Evolutionary conservation across 2,329 filamentous ascomycete genomes (phyloP).

Genomic region (Peltaster fructicola): DNA sequence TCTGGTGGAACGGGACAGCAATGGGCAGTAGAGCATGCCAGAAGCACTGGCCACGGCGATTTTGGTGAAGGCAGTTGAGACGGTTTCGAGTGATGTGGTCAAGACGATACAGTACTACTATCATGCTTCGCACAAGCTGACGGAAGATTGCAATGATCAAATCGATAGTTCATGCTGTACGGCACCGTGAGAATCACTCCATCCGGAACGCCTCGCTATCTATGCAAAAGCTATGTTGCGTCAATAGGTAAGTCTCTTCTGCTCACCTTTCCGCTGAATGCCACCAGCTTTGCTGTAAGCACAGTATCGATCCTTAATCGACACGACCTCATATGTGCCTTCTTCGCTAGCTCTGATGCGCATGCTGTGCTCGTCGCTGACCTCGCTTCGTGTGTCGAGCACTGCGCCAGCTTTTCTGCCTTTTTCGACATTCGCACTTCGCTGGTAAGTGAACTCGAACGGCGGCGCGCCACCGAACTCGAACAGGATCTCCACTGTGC

Average conservation of each 20-base stretch:
- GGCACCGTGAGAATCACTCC: not conserved
- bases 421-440: slow-evolving; percentile 68
- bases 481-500: slow-evolving; percentile 81
- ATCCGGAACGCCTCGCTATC: not conserved
- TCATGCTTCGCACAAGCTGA: too few species aligned
- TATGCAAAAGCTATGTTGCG: not conserved
- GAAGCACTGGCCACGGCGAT: slow-evolving; percentile 40
- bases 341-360: slow-evolving; percentile 74
- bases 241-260: slow-evolving; percentile 20
- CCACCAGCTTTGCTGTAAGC: slow-evolving; percentile 60
- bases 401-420: slow-evolving; percentile 44
- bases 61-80: slow-evolving; percentile 33
- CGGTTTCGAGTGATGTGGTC: too few species aligned
- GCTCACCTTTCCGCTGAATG: slow-evolving; percentile 17
- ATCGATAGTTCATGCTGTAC: too few species aligned
- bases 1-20: slow-evolving; percentile 50
- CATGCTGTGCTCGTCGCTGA: slow-evolving; percentile 66
- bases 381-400: slow-evolving; percentile 78
- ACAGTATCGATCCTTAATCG: slow-evolving; percentile 86
- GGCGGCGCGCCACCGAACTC: slow-evolving; percentile 91
- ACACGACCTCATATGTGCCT: slow-evolving; percentile 92
- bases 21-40: slow-evolving; percentile 44
- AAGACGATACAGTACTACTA: too few species aligned
- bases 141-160: too few species aligned
- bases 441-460: slow-evolving; percentile 94